Evolutionary conservation across 2,329 filamentous ascomycete species (phyloP), one percentile per base, ranked within the genome.

Genomic region (Mollisia scopiformis): DNA sequence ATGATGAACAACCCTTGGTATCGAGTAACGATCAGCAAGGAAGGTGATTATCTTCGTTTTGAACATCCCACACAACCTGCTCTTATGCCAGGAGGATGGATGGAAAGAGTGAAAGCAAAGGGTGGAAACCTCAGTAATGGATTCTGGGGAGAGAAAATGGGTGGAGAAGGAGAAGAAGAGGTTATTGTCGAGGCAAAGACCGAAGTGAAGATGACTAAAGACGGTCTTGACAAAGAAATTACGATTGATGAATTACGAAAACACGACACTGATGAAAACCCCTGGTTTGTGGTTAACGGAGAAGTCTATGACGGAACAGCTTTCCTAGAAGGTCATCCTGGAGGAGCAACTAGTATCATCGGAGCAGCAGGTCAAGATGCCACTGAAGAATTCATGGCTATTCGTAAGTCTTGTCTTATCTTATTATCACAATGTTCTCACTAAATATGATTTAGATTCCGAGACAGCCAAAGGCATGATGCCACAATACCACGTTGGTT

Each of bases 1-100:
- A 97, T 97, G 93, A 97, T 97, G 93, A 97, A 97, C 76, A 97
- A 97, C 69, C 91, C 92, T 0, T 97, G 93, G 93, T 97, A 90
- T 74, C 84, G 93, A 5, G 84, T 97, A 1, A 85, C 88, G 1
- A 90, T 97, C 57, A 84, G 86, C 55, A 88, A 87, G 58, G 88
- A 93, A 62, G 81, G 80, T 0, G 80, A 84, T 16, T 75, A 72
- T 7, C 76, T 97, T 43, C 82, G 85, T 6, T 97, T 97, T 67
- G 93, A 97, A 74, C 93, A 97, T 69, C 93, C 93, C 0, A 96
- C 92, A 2, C 89, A 93, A 65, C 91, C 93, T 6, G 88, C 88
- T 0, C 75, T 92, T 37, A 88, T 88, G 66, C 83, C 89, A 0
- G 91, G 91, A 14, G 93, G 93, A 0, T 97, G 93, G 93, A 97